A percentile compares a stretch with the other conserved stretches of the same genome.
phyloP scores from a whole-genome alignment of 225 moss, liverwort and hornwort genomes.

The Pseudoscleropodium purum region DNA sequence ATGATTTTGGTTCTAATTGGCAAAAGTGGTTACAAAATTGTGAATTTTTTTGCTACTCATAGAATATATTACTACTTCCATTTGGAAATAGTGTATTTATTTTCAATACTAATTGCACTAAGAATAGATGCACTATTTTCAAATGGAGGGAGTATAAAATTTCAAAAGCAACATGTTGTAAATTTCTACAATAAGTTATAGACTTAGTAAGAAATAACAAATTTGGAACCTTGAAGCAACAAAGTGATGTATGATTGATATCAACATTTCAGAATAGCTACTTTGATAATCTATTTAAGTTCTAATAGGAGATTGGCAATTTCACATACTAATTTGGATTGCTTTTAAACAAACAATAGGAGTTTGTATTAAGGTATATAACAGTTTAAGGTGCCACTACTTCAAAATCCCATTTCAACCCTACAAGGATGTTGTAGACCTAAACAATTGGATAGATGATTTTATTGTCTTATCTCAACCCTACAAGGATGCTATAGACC shows the following conservation, averaged over 20 bases:
- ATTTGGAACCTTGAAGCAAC: neutral
- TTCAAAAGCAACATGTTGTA: rapidly evolving
- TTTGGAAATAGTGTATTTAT: too few species aligned
- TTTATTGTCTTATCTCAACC: rapidly evolving
- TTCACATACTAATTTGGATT: neutral
- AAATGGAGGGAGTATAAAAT: too few species aligned
- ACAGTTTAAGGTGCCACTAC: neutral
- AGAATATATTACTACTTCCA: too few species aligned
- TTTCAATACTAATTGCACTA: too few species aligned
- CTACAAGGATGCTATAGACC: rapidly evolving
- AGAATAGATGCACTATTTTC: too few species aligned
- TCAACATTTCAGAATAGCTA: rapidly evolving
- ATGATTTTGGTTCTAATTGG: neutral
- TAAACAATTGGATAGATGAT: neutral
- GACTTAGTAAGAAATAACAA: neutral
- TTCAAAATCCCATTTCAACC: rapidly evolving
- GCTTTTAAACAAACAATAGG: too few species aligned
- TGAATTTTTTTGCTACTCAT: neutral
- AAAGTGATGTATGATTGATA: neutral
- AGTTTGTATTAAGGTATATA: too few species aligned
- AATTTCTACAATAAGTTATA: rapidly evolving
- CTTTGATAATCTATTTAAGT: neutral
- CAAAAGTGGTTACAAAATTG: too few species aligned
- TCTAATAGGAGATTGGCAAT: neutral
- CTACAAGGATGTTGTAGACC: rapidly evolving